Base-by-base conservation (phyloP, 306 rosid genomes). In the Rosa chinensis region DNA sequence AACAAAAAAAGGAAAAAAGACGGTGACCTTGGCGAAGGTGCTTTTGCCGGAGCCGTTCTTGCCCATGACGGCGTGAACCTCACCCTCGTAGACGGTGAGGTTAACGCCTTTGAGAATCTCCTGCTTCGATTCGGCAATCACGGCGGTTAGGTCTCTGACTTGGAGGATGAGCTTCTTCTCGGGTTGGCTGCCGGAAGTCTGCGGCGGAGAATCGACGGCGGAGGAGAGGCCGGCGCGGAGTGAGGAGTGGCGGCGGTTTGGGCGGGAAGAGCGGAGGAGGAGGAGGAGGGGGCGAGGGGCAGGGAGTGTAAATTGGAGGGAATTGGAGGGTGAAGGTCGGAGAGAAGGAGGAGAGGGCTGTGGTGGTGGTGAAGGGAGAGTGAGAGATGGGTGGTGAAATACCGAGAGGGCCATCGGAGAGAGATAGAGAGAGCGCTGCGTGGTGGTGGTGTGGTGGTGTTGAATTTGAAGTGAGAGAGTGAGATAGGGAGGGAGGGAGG, bases 1-100 rank as follows among this genome's bases (percentile, higher is more conserved):
- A 1, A 45, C 8, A 59, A 45, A 7, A 1, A 12, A 3, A 12
- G 2, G 2, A 28, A 28, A 28, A 9, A 39, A 11, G 6, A 45
- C 7, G 44, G 44, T 40, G 44, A 40, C 44, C 44, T 40, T 40
- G 44, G 44, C 93, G 66, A 95, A 89, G 23, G 98, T 95, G 87
- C 98, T 92, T 81, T 95, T 95, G 48, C 99, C 98, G 4, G 98
- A 95, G 84, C 99, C 99, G 48, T 95, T 95, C 78, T 89, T 91
- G 10, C 99, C 98, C 99, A 95, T 95, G 83, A 95, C 86, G 10
- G 98, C 99, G 77, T 95, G 99, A 77, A 92, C 89, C 89, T 95
- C 99, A 32, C 99, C 98, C 77, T 89, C 88, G 82, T 90, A 85
- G 32, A 95, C 77, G 6, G 86, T 56, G 83, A 95, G 97, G 67